A percentile compares a stretch with the other conserved stretches of the same genome.
These are phyloP conservation scores for Cercospora sp. DNA, from an alignment of 2,329 filamentous ascomycete genomes.

Conservation along the genomic window DNA sequence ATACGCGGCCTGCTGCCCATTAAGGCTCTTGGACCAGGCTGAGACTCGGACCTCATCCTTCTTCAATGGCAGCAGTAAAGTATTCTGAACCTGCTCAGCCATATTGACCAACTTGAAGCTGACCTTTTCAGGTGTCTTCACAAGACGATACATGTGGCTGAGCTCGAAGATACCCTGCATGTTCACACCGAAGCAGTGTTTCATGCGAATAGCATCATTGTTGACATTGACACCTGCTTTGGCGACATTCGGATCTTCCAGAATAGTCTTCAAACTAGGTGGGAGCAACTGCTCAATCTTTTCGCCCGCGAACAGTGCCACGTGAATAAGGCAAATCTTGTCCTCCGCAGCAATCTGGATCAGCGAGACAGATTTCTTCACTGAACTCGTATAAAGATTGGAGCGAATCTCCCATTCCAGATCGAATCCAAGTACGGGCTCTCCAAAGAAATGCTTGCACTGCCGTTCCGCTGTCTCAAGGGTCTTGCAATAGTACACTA, in stretches of 20 bases:
- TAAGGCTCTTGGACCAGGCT: slow-evolving; percentile 69
- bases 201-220: slow-evolving; percentile 65
- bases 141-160: slow-evolving; percentile 75
- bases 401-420: slow-evolving; percentile 73
- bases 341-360: slow-evolving; percentile 79
- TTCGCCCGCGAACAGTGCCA: slow-evolving; percentile 58
- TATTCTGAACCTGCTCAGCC: slow-evolving; percentile 67
- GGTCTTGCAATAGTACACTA: slow-evolving; percentile 75
- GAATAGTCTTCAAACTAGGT: slow-evolving; percentile 67
- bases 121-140: slow-evolving; percentile 63
- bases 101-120: slow-evolving; percentile 68
- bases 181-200: slow-evolving; percentile 64
- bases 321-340: slow-evolving; percentile 77
- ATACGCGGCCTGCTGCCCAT: slow-evolving; percentile 66
- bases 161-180: slow-evolving; percentile 73
- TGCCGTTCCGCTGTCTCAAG: slow-evolving; percentile 67
- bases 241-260: slow-evolving; percentile 67
- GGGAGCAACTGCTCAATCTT: slow-evolving; percentile 59
- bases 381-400: slow-evolving; percentile 33
- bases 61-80: slow-evolving; percentile 70
- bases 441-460: slow-evolving; percentile 63
- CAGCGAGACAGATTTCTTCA: slow-evolving; percentile 66
- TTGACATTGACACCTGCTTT: slow-evolving; percentile 78
- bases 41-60: slow-evolving; percentile 74
- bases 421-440: slow-evolving; percentile 80